Percentiles rank a stretch among this genome's conserved stretches.
Evolutionary conservation across 805 yeast genomes (phyloP).

Genomic region (Lipomyces spencermartinsiae): DNA sequence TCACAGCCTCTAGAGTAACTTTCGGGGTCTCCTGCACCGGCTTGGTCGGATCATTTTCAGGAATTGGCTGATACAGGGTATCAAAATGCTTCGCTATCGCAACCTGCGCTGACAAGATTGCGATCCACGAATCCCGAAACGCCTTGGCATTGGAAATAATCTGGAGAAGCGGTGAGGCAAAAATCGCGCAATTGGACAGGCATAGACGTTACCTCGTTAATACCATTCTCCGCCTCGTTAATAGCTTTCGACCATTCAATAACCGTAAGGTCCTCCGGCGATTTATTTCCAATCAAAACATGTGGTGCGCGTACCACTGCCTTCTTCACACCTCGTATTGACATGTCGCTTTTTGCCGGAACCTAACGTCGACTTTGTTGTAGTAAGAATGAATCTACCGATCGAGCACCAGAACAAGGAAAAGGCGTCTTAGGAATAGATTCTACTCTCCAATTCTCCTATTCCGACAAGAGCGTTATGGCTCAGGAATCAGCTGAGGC

Average conservation of each 20-base stretch:
- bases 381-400: neutral
- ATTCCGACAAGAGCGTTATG: neutral
- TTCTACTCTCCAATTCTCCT: neutral
- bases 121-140: constrained; percentile 41
- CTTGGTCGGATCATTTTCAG: constrained; percentile 42
- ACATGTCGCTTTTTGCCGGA: constrained; percentile 23
- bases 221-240: constrained; percentile 45
- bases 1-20: constrained; percentile 41
- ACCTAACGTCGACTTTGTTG: neutral
- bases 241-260: constrained; percentile 48
- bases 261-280: constrained; percentile 46
- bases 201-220: constrained; percentile 36
- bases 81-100: constrained; percentile 34
- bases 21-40: constrained; percentile 45
- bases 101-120: constrained; percentile 36
- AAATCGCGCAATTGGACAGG: neutral
- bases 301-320: constrained; percentile 49
- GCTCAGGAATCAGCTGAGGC: neutral
- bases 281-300: constrained; percentile 45
- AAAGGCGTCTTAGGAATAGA: neutral
- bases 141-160: constrained; percentile 40
- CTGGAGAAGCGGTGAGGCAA: neutral
- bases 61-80: constrained; percentile 42
- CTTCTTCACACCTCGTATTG: constrained; percentile 47
- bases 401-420: neutral